Conservation (phyloP, 495 filamentous ascomycete species). For the Podospora anserina region DNA sequence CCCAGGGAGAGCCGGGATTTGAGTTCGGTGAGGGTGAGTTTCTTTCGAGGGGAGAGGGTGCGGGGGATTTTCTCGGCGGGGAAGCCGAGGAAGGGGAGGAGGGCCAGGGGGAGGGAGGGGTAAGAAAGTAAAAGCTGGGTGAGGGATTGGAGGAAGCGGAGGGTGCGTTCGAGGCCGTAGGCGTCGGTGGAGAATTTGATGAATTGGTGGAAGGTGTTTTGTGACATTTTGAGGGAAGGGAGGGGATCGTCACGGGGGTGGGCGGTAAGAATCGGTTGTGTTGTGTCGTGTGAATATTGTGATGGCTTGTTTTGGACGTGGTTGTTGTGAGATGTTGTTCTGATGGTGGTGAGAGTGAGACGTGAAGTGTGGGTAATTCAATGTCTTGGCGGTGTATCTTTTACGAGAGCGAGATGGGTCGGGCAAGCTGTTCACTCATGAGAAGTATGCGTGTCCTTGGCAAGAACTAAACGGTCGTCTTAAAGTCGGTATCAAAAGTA, state of each 20-base stretch:
- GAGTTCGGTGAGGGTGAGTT: slow-evolving; percentile 24
- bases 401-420: neutral
- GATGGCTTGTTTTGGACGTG: neutral
- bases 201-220: slow-evolving; percentile 37
- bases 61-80: slow-evolving; percentile 16
- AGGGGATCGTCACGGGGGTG: neutral
- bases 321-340: neutral
- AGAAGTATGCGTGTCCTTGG: neutral
- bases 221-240: neutral
- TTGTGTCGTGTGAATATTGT: neutral
- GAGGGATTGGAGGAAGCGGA: slow-evolving; percentile 58
- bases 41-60: slow-evolving; percentile 8
- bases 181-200: slow-evolving; percentile 44
- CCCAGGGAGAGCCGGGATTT: slow-evolving; percentile 38
- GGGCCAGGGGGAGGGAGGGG: slow-evolving; percentile 6
- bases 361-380: neutral
- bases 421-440: too few species aligned
- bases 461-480: neutral
- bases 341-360: neutral
- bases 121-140: slow-evolving; percentile 26
- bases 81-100: slow-evolving; percentile 9
- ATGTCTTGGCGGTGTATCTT: neutral
- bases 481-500: neutral
- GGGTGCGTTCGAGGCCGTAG: slow-evolving; percentile 58
- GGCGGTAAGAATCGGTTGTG: neutral